Percentiles rank a stretch among this genome's conserved stretches.
Conservation (phyloP, 2,329 filamentous ascomycete species). For the Penicillium sp. region DNA sequence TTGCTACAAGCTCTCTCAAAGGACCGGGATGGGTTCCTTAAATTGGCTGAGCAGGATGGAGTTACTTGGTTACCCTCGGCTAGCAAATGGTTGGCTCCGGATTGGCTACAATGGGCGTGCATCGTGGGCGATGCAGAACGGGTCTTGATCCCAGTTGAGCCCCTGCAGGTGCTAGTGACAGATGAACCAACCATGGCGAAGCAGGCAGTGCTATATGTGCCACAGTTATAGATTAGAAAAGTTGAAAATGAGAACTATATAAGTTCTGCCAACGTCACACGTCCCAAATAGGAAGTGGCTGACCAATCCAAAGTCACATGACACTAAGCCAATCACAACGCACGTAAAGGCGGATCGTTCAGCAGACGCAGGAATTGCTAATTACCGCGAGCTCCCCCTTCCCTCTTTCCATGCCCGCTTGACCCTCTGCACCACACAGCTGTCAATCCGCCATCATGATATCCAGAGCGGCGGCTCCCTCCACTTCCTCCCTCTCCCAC, state of each 20-base stretch:
- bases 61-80: conserved; percentile 19
- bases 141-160: conserved; percentile 36
- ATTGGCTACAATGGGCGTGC: conserved; percentile 46
- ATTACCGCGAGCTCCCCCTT: conserved; percentile 31
- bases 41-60: conserved; percentile 10
- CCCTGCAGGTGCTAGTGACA: conserved; percentile 30
- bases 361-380: conserved; percentile 38
- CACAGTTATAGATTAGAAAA: conserved; percentile 20
- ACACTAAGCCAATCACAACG: conserved; percentile 33
- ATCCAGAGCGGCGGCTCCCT: conserved; percentile 47
- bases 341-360: conserved; percentile 40
- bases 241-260: not conserved
- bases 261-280: not conserved
- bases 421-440: conserved; percentile 32
- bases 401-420: conserved; percentile 25
- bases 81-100: conserved; percentile 38
- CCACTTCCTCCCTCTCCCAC: conserved; percentile 41
- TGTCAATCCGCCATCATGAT: conserved; percentile 42
- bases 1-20: not conserved
- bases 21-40: not conserved
- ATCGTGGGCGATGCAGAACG: conserved; percentile 42
- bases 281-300: conserved; percentile 10
- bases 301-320: conserved; percentile 34
- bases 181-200: conserved; percentile 29
- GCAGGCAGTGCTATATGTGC: conserved; percentile 38